Evolutionary conservation across 2,329 filamentous ascomycete genomes (phyloP), one percentile per base, ranked within the genome.

Genomic region (Moelleriella libera): DNA sequence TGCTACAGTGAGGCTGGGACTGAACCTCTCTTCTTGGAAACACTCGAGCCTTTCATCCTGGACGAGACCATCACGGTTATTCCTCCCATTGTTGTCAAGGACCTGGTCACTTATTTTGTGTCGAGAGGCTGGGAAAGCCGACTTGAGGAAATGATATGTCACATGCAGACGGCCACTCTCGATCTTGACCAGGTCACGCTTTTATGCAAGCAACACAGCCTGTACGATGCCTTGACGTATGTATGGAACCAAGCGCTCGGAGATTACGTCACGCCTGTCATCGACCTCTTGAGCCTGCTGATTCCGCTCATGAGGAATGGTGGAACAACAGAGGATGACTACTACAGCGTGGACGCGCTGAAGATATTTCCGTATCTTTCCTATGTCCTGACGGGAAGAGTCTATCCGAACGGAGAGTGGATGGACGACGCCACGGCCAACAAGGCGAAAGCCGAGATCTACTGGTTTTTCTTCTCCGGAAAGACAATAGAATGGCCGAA

Each of bases 341-440:
- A 77, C 9, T 76, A 76, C 55, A 74, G 76, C 48, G 75, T 82
- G 30, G 84, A 88, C 56, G 88, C 87, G 3, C 76, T 86, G 62
- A 98, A 97, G 61, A 81, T 96, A 51, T 98, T 96, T 55, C 87
- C 92, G 0, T 98, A 96, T 58, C 73, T 98, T 6, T 94, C 92
- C 0, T 97, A 94, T 60, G 82, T 83, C 5, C 74, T 97, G 47
- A 97, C 92, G 0, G 85, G 89, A 12, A 80, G 92, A 40, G 70
- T 88, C n/a, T 98, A 98, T 59, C 92, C 94, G 0, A 92, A 85
- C 1, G 92, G 86, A 2, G 79, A 85, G 45, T 63, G 69, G 1
- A 80, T 97, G 67, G 72, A 78, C 2, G 85, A 92, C 21, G 70
- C 75, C n/a, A 73, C 83, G 51, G 83, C 88, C 1, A 73, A 71